Base-by-base conservation (phyloP, 768 basidiomycete species). In the Russula emetica region DNA sequence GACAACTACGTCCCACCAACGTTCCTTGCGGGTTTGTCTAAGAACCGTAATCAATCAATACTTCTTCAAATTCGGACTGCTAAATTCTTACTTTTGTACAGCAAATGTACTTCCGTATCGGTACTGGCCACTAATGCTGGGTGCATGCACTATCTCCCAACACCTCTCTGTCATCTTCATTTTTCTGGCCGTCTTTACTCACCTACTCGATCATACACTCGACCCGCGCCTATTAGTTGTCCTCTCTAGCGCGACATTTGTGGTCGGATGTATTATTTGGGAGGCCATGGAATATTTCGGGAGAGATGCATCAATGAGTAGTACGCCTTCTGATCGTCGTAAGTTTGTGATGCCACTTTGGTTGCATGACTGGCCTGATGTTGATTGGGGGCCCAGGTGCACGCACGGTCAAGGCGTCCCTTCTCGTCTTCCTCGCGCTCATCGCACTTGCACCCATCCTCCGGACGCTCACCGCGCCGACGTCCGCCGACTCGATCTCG, bases 401-500 rank as follows among this genome's bases (percentile, higher is more conserved):
- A n/a, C n/a, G 88, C 72, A 78, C 83, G 1, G 71, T 88, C 66
- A 93, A 91, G 72, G 91, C 92, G 3, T 88, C 89, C 7, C 80
- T 98, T 49, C 79, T 98, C 63, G 89, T 95, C 68, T 91, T 96
- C 71, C 82, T 97, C 24, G 84, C 91, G 8, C 81, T 99, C 64
- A 85, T 97, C 78, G 87, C 94, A 18, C 79, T 98, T 59, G 88
- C 94, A 3, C 96, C 97, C 16, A 89, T 98, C 10, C 78, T 98
- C 61, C 84, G 88, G 71, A 98, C 96, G 5, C 77, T 99, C 71
- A 96, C 94, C 32, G 90, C 92, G 42, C 92, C 95, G 30, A 98
- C 95, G 4, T 97, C 96, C 44, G 91, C 91, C 16, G 97, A 99
- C 74, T 94, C 94, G 32, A 95, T 98, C 68, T 98, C 94, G 93